Evolutionary conservation across 495 filamentous ascomycete species (phyloP), one percentile per base, ranked within the genome.

Genomic region (Aspergillus hancockii): DNA sequence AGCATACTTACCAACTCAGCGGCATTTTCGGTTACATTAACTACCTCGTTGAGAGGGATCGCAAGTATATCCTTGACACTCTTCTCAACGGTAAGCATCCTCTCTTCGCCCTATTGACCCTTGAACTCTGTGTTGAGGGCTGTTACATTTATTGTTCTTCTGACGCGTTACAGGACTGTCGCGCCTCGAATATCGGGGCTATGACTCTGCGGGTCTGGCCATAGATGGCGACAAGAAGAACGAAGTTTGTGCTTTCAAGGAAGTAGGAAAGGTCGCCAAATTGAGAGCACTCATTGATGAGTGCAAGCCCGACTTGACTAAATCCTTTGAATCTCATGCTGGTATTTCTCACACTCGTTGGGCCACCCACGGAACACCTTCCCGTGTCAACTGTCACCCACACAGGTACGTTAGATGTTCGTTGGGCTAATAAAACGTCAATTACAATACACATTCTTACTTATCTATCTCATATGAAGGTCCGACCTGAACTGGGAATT

Each of bases 1-100:
- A 16, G 23, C 19, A 3, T 54, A 25, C 19, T 25, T 28, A 9
- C 21, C 8, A 19, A 4, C 13, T 22, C 63, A 98, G 94, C 87
- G 94, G 94, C 75, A 98, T 98, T 75, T 97, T 97, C 79, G 94
- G 94, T 63, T 98, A 98, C 81, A 90, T 98, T 77, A 96, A 88
- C 71, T 88, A 87, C 59, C 74, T 82, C 41, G 91, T 97, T 66
- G 94, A 98, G 81, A 97, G 95, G 83, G 94, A 98, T 77, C 84
- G 95, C 67, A 91, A 89, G 72, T 92, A 86, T 79, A 94, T 98
- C 72, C 83, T 98, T 69, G 88, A 96, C 67, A 97, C 93, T 40
- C 85, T 98, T 62, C 90, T 98, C 72, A 96, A 97, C 82, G 94
- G 94, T 90, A 74, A 71, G 86, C 72, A 18, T 19, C 55, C 41